Evolutionary conservation across 768 basidiomycete genomes (phyloP).

Genomic region (Hemileccinum rubropunctum): DNA sequence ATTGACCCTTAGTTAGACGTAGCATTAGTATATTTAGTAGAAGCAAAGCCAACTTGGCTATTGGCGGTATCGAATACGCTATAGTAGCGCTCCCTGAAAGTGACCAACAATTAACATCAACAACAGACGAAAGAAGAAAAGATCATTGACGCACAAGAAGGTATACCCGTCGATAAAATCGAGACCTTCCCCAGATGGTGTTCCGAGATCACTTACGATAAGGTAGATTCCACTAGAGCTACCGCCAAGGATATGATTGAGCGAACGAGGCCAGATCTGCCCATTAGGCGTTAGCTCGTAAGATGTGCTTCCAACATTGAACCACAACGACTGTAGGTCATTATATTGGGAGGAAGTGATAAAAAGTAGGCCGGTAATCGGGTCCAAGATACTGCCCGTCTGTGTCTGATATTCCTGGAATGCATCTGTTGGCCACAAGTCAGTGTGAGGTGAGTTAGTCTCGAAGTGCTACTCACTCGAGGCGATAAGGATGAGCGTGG

Average conservation of each 20-base stretch:
- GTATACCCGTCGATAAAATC: too few relatives aligned
- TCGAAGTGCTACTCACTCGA: conserved; percentile 3
- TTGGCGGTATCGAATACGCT: conserved; percentile 12
- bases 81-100: conserved; percentile 36
- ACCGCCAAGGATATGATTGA: conserved; percentile 26
- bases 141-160: too few relatives aligned
- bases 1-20: too few relatives aligned
- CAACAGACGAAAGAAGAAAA: not conserved
- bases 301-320: conserved; percentile 1
- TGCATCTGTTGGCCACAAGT: conserved; percentile 7
- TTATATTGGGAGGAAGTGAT: conserved; percentile 21
- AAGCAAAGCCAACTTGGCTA: conserved; percentile 38
- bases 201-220: too few relatives aligned
- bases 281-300: too few relatives aligned
- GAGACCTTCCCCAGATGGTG: too few relatives aligned
- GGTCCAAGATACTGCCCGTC: conserved; percentile 14
- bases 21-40: too few relatives aligned
- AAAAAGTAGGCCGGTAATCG: conserved; percentile 22
- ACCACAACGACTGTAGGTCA: conserved; percentile 21
- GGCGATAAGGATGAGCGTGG: conserved; percentile 21
- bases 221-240: conserved; percentile 21
- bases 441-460: not conserved
- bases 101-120: not conserved
- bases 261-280: too few relatives aligned
- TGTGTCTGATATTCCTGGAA: conserved; percentile 10